phyloP scores from a whole-genome alignment of 1,139 yeast genomes.

The Geotrichum australiense region DNA sequence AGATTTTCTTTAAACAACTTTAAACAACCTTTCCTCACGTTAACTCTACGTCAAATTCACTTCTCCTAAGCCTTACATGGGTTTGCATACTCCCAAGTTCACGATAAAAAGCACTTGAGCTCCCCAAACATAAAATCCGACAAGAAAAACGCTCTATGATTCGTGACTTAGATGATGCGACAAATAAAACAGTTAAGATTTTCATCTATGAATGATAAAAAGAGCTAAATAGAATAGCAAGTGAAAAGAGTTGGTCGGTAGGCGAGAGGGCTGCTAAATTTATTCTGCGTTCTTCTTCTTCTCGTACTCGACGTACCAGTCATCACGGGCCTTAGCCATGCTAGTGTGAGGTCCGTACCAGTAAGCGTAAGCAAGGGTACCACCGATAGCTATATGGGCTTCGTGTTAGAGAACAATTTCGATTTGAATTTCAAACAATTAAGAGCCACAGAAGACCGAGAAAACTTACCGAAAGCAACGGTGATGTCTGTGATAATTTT shows the following conservation, averaged over 20 bases:
- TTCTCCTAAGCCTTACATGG: too few species aligned
- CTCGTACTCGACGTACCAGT: slow-evolving; percentile 71
- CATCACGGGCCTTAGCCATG: slow-evolving; percentile 68
- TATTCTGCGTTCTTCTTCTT: slow-evolving; percentile 59
- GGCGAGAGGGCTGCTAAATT: too few species aligned
- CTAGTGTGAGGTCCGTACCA: slow-evolving; percentile 74
- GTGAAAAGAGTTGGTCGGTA: background rate
- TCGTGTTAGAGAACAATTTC: slow-evolving; percentile 1
- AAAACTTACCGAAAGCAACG: slow-evolving; percentile 29
- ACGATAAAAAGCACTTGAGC: too few species aligned
- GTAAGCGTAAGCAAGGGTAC: slow-evolving; percentile 53
- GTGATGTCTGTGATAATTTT: slow-evolving; percentile 75
- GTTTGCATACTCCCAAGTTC: too few species aligned
- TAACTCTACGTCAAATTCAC: too few species aligned
- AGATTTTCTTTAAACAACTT: too few species aligned
- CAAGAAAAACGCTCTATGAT: too few species aligned
- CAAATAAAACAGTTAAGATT: too few species aligned
- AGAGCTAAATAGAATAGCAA: background rate
- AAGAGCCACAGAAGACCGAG: background rate
- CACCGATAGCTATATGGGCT: slow-evolving; percentile 38
- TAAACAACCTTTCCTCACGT: too few species aligned
- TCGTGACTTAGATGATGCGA: too few species aligned
- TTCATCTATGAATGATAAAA: too few species aligned
- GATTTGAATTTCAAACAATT: background rate
- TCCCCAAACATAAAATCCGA: too few species aligned